A percentile compares a stretch with the other conserved stretches of the same genome.
Conservation (phyloP, 345 rosid genomes). For the Citrus trifoliata region DNA sequence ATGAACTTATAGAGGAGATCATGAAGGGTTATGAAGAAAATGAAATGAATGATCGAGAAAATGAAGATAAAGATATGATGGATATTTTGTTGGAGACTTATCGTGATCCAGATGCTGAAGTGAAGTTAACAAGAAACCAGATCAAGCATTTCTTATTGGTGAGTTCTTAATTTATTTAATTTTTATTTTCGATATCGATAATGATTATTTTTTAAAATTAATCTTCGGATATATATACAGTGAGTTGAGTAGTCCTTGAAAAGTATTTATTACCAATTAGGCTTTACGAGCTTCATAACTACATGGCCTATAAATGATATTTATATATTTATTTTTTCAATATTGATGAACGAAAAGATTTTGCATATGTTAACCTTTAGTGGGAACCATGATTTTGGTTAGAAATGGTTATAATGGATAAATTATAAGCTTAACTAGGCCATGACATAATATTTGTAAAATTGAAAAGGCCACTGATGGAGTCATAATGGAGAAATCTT, state of each 20-base stretch:
- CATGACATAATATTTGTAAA: too few species aligned
- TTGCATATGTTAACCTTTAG: neutral
- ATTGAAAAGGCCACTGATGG: too few species aligned
- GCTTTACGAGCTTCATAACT: neutral
- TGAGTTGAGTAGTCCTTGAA: neutral
- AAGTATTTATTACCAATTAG: neutral
- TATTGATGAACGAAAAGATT: neutral
- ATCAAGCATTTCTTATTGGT: conserved; percentile 68
- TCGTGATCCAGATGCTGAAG: conserved; percentile 44
- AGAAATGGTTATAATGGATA: too few species aligned
- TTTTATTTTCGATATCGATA: too few species aligned
- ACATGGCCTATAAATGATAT: neutral
- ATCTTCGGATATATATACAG: too few species aligned
- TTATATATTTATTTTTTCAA: too few species aligned
- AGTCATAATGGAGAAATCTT: too few species aligned
- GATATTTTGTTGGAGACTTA: conserved; percentile 62
- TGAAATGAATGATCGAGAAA: neutral
- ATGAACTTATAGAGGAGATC: conserved; percentile 32
- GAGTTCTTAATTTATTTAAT: conserved; percentile 17
- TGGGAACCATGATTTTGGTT: neutral
- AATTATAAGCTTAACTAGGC: neutral
- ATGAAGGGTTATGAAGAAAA: conserved; percentile 42
- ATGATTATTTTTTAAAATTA: too few species aligned
- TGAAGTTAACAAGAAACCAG: conserved; percentile 52
- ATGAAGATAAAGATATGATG: conserved; percentile 45